Percentiles rank a stretch among this genome's conserved stretches.
Evolutionary conservation across 495 filamentous ascomycete species (phyloP).

Genomic region (Aspergillus bridgeri): DNA sequence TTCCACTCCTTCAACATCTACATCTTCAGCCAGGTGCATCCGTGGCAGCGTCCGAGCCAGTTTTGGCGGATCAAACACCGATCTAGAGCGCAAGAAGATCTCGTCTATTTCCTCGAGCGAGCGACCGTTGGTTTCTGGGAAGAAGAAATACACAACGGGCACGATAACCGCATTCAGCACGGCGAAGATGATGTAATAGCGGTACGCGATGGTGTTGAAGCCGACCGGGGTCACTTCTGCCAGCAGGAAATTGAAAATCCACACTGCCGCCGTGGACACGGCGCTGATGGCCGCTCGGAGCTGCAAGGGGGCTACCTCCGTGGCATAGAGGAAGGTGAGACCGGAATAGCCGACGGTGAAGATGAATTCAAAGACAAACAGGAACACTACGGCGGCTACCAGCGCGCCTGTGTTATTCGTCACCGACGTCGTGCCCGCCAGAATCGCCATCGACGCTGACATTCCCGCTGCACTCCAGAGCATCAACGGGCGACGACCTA

Average conservation of each 20-base stretch:
- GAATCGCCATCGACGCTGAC: slow-evolving; percentile 57
- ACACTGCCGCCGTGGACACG: slow-evolving; percentile 61
- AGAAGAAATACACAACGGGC: slow-evolving; percentile 54
- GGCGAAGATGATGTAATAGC: slow-evolving; percentile 50
- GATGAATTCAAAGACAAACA: slow-evolving; percentile 42
- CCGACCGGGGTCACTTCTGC: slow-evolving; percentile 45
- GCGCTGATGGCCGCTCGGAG: slow-evolving; percentile 66
- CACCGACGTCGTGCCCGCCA: slow-evolving; percentile 44
- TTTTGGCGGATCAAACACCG: slow-evolving; percentile 28
- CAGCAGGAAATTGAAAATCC: slow-evolving; percentile 53
- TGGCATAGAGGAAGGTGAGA: slow-evolving; percentile 61
- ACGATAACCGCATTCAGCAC: slow-evolving; percentile 46
- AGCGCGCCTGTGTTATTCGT: slow-evolving; percentile 31
- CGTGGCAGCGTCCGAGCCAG: slow-evolving; percentile 27
- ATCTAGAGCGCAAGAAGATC: slow-evolving; percentile 49
- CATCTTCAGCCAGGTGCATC: slow-evolving; percentile 19
- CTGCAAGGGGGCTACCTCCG: slow-evolving; percentile 65
- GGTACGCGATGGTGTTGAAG: slow-evolving; percentile 41
- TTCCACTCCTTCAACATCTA: slow-evolving; percentile 8
- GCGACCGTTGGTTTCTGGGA: slow-evolving; percentile 54
- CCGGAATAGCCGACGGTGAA: slow-evolving; percentile 59
- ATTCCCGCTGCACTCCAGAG: slow-evolving; percentile 50
- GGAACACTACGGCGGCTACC: slow-evolving; percentile 37
- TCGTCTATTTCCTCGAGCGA: slow-evolving; percentile 77
- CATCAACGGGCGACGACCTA: slow-evolving; percentile 67